These are phyloP conservation scores for Gypsophila paniculata DNA, from an alignment of 179 eudicot genomes.

Conservation along the genomic window DNA sequence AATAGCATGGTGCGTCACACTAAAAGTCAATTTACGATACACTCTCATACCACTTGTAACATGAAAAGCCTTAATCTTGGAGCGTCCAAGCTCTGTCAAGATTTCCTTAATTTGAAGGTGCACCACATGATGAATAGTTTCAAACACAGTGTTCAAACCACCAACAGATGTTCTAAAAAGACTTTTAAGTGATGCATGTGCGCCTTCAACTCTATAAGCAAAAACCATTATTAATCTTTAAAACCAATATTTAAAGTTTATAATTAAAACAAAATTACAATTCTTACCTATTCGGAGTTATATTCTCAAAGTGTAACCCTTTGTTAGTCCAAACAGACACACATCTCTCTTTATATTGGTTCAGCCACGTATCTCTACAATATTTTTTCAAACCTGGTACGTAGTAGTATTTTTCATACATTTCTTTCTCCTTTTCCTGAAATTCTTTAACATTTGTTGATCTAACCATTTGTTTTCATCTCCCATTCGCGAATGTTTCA, in stretches of 20 bases:
- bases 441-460: background rate
- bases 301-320: background rate
- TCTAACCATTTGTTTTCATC: background rate
- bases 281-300: background rate
- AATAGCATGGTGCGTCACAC: background rate
- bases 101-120: background rate
- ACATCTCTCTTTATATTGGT: background rate
- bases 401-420: background rate
- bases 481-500: background rate
- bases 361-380: background rate
- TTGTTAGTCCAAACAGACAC: background rate
- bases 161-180: background rate
- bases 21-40: background rate
- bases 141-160: slow-evolving; percentile 1
- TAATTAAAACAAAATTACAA: background rate
- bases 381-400: background rate
- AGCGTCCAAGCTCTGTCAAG: background rate
- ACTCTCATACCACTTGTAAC: background rate
- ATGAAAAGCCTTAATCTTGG: background rate
- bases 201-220: background rate
- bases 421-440: background rate
- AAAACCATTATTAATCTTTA: background rate
- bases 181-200: background rate
- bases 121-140: background rate
- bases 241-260: background rate